Base-by-base conservation (phyloP, 176 grass and related monocot species). In the Elaeis guineensis region DNA sequence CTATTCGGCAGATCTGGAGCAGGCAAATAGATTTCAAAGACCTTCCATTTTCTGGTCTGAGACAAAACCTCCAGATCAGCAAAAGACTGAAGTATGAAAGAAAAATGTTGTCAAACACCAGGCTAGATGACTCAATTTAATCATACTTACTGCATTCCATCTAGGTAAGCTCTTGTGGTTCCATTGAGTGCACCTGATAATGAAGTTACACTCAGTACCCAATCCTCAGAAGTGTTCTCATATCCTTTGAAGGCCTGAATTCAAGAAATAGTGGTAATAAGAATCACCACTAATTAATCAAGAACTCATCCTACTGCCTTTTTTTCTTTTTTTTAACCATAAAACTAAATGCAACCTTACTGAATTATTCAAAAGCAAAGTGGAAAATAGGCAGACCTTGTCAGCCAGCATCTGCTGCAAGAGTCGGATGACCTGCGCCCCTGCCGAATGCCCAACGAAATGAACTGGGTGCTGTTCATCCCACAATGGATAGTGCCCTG, bases 391-490 rank as follows among this genome's bases (percentile, higher is more conserved):
- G 11, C 35, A 14, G 28, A 90, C 87, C 59, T 85, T 76, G 39
- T 95, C 79, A 50, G 78, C 78, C 48, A 95, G 90, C 90, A 95
- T 95, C 75, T 95, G 90, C 58, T 95, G 90, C 55, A 95, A 67
- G n/a, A 95, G 69, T 67, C 90, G 72, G 22, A 76, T 64, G 21
- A 83, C 86, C 75, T 95, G 90, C 4, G 70, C 86, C 4, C 90
- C 90, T 6, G 86, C 86, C 3, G 90, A 95, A 66, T 95, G 90
- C 5, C 90, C 90, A 3, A 95, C 82, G 22, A 95, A 81, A 67
- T 95, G 90, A 25, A 73, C 69, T 1, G 90, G 79, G 61, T 89
- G 82, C 23, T 78, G 56, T 8, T 75, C 85, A 72, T 89, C 90
- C 90, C 86, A 89, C 23, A 54, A 11, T 7, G 82, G 65, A 74